Conservation (phyloP, 768 basidiomycete genomes). For the Russula lepida region DNA sequence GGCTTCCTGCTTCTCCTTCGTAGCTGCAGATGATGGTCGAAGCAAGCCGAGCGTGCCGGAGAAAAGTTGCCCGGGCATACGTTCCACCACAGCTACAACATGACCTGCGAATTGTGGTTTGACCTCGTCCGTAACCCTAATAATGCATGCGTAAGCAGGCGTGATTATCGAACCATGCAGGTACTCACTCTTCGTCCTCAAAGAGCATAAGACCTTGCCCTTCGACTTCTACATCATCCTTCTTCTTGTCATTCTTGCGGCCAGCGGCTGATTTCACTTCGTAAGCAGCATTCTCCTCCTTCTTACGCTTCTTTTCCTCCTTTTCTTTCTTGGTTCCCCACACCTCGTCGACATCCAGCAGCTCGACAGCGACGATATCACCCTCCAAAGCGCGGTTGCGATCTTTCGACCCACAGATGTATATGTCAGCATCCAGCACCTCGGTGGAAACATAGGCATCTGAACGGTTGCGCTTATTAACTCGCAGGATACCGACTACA, state of each 20-base stretch:
- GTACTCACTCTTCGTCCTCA: conserved; percentile 86
- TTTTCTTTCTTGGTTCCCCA: conserved; percentile 99
- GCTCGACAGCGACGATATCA: conserved; percentile 95
- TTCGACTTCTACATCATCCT: conserved; percentile 99
- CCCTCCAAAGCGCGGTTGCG: conserved; percentile 97
- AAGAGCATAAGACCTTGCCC: conserved; percentile 95
- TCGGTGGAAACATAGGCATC: conserved; percentile 99
- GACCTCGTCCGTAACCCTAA: conserved; percentile 90
- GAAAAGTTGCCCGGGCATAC: conserved; percentile 98
- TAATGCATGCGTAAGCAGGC: conserved; percentile 18
- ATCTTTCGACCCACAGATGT: conserved; percentile 98
- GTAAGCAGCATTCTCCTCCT: conserved; percentile 97
- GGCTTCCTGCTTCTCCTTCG: conserved; percentile 97
- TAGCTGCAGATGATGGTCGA: conserved; percentile 92
- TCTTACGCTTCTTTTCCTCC: conserved; percentile 99
- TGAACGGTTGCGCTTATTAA: conserved; percentile 97
- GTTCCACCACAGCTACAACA: conserved; percentile 98
- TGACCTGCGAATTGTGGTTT: conserved; percentile 99
- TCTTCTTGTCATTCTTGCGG: conserved; percentile 98
- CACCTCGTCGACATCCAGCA: conserved; percentile 96
- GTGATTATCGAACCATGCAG: background rate
- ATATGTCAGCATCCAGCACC: conserved; percentile 96
- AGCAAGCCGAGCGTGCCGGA: conserved; percentile 93
- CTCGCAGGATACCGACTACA: conserved; percentile 92
- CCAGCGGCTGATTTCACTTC: conserved; percentile 67